Conservation (phyloP, 1,139 yeast species). For the Zhuliangozyma parablackwelliae region DNA sequence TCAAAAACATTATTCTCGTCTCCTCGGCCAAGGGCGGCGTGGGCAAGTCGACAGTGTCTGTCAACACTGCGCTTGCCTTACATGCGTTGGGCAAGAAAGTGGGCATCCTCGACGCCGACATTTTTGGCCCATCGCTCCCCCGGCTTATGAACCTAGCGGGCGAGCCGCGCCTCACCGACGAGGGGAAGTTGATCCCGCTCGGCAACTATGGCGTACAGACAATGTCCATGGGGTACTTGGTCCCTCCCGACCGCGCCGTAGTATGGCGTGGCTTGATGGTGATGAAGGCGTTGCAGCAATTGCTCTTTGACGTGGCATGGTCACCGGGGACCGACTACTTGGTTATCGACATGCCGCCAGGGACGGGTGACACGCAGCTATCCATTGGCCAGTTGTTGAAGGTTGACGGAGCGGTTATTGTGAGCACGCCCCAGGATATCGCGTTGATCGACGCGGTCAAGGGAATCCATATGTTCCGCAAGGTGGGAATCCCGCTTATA, state of each 20-base stretch:
- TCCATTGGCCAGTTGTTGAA: slow-evolving; percentile 75
- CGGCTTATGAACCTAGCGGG: slow-evolving; percentile 60
- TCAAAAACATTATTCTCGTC: slow-evolving; percentile 58
- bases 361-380: slow-evolving; percentile 85
- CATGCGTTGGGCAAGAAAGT: slow-evolving; percentile 51
- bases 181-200: slow-evolving; percentile 62
- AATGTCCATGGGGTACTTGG: slow-evolving; percentile 87
- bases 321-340: slow-evolving; percentile 56
- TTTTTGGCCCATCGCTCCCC: slow-evolving; percentile 83
- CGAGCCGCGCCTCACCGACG: slow-evolving; percentile 55
- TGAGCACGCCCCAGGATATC: slow-evolving; percentile 83
- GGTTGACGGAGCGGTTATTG: slow-evolving; percentile 76
- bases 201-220: slow-evolving; percentile 76
- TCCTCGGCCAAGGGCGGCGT: slow-evolving; percentile 84
- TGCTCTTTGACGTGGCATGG: slow-evolving; percentile 81
- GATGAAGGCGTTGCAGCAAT: slow-evolving; percentile 81
- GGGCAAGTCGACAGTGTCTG: slow-evolving; percentile 55
- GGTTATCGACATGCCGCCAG: slow-evolving; percentile 86
- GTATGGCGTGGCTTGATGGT: slow-evolving; percentile 89
- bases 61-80: slow-evolving; percentile 65
- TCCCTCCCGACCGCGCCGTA: slow-evolving; percentile 64
- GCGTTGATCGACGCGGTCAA: slow-evolving; percentile 79
- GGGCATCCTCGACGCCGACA: slow-evolving; percentile 75
- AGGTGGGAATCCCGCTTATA: slow-evolving; percentile 67
- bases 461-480: slow-evolving; percentile 75